A percentile compares a stretch with the other conserved stretches of the same genome.
These are phyloP conservation scores for Phanerochaete carnosa DNA, from an alignment of 768 basidiomycete genomes.

Conservation along the genomic window DNA sequence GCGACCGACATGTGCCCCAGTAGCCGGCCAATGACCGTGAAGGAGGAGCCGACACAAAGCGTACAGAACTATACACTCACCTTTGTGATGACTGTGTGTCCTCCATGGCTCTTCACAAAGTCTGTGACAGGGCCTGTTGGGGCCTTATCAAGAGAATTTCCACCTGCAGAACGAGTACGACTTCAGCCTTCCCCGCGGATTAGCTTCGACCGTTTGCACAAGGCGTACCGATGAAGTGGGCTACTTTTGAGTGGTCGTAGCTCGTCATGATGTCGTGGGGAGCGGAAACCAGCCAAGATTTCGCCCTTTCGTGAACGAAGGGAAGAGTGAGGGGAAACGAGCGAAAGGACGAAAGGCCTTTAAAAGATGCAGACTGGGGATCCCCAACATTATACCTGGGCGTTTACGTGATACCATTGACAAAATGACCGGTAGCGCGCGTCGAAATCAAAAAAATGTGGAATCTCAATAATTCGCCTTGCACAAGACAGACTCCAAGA, in stretches of 20 bases:
- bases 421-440: not conserved
- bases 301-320: not conserved
- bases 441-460: slow-evolving; percentile 1
- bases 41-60: not conserved
- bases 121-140: slow-evolving; percentile 76
- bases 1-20: too few species aligned
- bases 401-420: not conserved
- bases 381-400: slow-evolving; percentile 14
- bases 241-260: slow-evolving; percentile 57
- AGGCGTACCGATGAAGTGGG: slow-evolving; percentile 58
- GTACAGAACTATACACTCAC: slow-evolving; percentile 35
- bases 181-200: not conserved
- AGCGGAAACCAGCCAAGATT: slow-evolving; percentile 6
- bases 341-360: not conserved
- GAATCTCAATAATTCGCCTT: not conserved
- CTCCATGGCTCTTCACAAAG: slow-evolving; percentile 88
- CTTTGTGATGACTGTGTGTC: slow-evolving; percentile 98
- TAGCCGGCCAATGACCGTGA: too few species aligned
- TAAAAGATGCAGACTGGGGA: slow-evolving; percentile 14
- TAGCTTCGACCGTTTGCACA: not conserved
- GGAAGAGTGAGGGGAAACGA: slow-evolving; percentile 1
- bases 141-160: slow-evolving; percentile 87
- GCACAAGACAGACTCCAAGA: not conserved
- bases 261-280: slow-evolving; percentile 23
- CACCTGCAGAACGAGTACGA: slow-evolving; percentile 50